Evolutionary conservation across 495 filamentous ascomycete genomes (phyloP).

Genomic region (Penicillium macrosclerotiorum): DNA sequence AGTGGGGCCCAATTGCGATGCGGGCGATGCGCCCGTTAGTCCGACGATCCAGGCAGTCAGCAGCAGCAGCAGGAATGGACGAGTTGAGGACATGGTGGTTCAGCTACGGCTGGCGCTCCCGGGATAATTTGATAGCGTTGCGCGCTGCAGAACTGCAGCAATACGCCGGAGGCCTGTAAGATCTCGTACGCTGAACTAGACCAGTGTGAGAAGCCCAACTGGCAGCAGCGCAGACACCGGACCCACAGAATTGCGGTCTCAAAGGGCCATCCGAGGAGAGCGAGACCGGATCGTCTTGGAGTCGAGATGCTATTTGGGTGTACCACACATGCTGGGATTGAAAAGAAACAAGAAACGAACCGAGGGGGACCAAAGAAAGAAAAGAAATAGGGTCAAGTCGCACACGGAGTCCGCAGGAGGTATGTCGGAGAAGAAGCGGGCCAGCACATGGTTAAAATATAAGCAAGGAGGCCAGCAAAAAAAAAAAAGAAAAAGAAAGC

Average conservation of each 20-base stretch:
- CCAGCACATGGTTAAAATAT: too few species aligned
- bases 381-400: too few species aligned
- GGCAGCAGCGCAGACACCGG: too few species aligned
- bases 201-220: too few species aligned
- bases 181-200: too few species aligned
- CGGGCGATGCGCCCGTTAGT: conserved; percentile 12
- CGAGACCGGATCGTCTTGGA: not conserved
- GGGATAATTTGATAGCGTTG: too few species aligned
- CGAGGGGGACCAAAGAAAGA: too few species aligned
- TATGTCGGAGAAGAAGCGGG: too few species aligned
- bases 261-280: not conserved
- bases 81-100: not conserved
- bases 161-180: too few species aligned
- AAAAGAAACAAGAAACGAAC: not conserved
- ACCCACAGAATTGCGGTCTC: not conserved
- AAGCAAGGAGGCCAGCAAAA: too few species aligned
- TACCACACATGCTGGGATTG: not conserved
- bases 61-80: not conserved
- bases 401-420: too few species aligned
- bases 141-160: conserved; percentile 2
- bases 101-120: not conserved
- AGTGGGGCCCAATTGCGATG: conserved; percentile 5
- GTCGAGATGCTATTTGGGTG: not conserved
- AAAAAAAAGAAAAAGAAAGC: conserved; percentile 1
- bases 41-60: conserved; percentile 4